Base-by-base conservation (phyloP, 1,284 basidiomycete genomes). In the Sphaerobolus stellatus region DNA sequence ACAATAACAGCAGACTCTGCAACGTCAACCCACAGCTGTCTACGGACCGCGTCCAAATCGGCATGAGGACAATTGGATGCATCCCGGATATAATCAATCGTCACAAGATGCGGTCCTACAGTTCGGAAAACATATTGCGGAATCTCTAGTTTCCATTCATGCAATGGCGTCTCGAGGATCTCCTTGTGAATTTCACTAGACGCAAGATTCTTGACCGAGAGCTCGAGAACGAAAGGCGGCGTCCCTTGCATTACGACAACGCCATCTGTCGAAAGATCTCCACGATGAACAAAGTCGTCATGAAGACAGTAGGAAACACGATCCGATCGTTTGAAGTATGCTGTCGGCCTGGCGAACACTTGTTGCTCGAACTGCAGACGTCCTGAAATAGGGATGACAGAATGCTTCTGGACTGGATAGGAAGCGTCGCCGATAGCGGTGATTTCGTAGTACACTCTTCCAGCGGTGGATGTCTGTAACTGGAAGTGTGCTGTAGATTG, bases 1-100 rank as follows among this genome's bases (percentile, higher is more conserved):
- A 94, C 81, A 57, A 99, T 95, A 8, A 92, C 86, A 7, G 96
- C 96, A 2, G 92, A 94, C 71, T 98, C 96, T 5, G 94, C 92
- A 9, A 98, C 94, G 60, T 97, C 92, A 24, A 93, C 79, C 79
- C 84, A 85, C 40, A 92, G 81, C 30, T 81, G 81, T 56, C 82
- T 76, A 29, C 74, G 73, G 56, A 83, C 76, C n/a, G 80, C 80
- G 63, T 92, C 86, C 34, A 82, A 70, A 22, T 81, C 77, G 44
- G 83, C 82, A 63, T 88, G 86, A 50, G 81, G 84, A 68, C 96
- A 98, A 29, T 79, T 83, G 22, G 88, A 90, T 14, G 86, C 80
- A 70, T 97, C 93, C 18, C 77, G 72, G 13, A 95, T 76, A 0
- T 82, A 82, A 46, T 90, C 83, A 54, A 98, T 86, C 43, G 79